These are phyloP conservation scores for Phanerodontia chrysosporium DNA, from an alignment of 768 basidiomycete genomes.

Conservation along the genomic window DNA sequence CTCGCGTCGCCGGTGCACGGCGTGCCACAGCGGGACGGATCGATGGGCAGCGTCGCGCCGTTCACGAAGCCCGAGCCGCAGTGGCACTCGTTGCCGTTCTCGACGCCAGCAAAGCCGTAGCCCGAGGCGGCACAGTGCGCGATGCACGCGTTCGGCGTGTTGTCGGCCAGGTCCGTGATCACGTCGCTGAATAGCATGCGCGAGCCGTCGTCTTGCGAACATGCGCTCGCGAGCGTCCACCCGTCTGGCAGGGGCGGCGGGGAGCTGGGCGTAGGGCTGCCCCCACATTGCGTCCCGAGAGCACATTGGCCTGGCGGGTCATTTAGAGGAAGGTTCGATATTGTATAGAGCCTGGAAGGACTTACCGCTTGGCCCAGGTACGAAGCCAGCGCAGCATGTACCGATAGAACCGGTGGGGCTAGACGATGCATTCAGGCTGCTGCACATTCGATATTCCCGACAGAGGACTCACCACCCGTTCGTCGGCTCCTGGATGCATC, in stretches of 20 bases:
- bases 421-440: too few relatives aligned
- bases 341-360: too few relatives aligned
- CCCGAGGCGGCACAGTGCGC: not conserved
- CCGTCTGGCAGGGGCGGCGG: too few relatives aligned
- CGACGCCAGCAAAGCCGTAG: slow-evolving; percentile 11
- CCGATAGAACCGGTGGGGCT: not conserved
- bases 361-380: too few relatives aligned
- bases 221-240: too few relatives aligned
- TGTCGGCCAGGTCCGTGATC: too few relatives aligned
- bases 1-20: slow-evolving; percentile 8
- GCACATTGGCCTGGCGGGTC: slow-evolving; percentile 5
- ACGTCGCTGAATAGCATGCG: too few relatives aligned
- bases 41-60: not conserved
- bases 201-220: too few relatives aligned
- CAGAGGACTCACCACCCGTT: not conserved
- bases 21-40: slow-evolving; percentile 13
- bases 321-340: too few relatives aligned
- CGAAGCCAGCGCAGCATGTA: not conserved
- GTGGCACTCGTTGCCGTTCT: slow-evolving; percentile 13
- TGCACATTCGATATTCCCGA: not conserved
- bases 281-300: slow-evolving; percentile 7
- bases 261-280: not conserved
- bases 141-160: not conserved
- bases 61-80: slow-evolving; percentile 5
- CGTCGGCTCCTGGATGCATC: not conserved